Percentiles rank a stretch among this genome's conserved stretches.
phyloP scores from a whole-genome alignment of 2,329 filamentous ascomycete species.

The Hysterium pulicare region DNA sequence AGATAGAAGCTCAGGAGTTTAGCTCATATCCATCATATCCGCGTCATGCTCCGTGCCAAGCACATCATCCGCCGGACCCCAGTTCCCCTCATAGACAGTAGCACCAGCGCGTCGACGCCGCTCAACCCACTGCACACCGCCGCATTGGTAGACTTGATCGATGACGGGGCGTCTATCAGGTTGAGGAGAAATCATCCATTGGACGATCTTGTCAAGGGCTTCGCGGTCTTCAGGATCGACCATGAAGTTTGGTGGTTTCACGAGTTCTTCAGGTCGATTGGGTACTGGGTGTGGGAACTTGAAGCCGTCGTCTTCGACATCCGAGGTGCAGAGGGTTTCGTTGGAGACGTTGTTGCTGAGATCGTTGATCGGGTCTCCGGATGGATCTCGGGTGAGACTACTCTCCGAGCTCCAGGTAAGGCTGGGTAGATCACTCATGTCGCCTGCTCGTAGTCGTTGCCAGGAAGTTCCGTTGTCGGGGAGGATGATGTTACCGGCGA shows the following conservation, averaged over 20 bases:
- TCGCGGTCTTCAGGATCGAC: conserved; percentile 66
- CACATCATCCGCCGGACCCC: conserved; percentile 73
- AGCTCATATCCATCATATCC: conserved; percentile 60
- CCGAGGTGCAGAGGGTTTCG: conserved; percentile 29
- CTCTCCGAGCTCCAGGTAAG: conserved; percentile 76
- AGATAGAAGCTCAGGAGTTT: conserved; percentile 6
- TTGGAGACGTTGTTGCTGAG: conserved; percentile 16
- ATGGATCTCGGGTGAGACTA: conserved; percentile 69
- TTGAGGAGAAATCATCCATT: conserved; percentile 80
- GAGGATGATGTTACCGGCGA: conserved; percentile 87
- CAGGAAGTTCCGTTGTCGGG: conserved; percentile 90
- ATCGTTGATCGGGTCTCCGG: conserved; percentile 23
- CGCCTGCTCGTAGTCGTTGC: conserved; percentile 83
- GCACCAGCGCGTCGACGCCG: conserved; percentile 76
- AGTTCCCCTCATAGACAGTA: conserved; percentile 95
- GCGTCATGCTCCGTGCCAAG: conserved; percentile 42
- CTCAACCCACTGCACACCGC: conserved; percentile 77
- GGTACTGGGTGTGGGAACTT: conserved; percentile 30
- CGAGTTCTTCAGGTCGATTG: conserved; percentile 50
- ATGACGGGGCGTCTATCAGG: conserved; percentile 71
- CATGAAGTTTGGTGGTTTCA: conserved; percentile 83
- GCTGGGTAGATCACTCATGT: conserved; percentile 83
- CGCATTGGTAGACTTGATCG: conserved; percentile 67
- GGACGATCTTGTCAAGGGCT: conserved; percentile 79
- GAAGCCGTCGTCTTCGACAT: conserved; percentile 37